A percentile compares a stretch with the other conserved stretches of the same genome.
phyloP scores from a whole-genome alignment of 805 yeast genomes.

The Lipomyces yamadae region DNA sequence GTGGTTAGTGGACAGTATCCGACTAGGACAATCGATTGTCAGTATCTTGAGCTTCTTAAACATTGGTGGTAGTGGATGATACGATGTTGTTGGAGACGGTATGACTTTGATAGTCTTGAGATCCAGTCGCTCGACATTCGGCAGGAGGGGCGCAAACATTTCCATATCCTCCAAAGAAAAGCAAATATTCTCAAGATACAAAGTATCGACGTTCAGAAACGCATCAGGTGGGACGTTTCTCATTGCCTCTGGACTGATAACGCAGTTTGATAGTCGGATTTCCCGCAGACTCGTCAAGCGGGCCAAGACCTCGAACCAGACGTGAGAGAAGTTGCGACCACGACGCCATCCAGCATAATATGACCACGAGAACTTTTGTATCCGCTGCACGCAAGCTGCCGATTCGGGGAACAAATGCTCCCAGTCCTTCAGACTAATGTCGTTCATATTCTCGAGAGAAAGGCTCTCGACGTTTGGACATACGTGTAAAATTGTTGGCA shows the following conservation, averaged over 20 bases:
- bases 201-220: constrained; percentile 17
- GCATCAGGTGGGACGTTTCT: constrained; percentile 13
- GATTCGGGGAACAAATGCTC: constrained; percentile 34
- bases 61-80: constrained; percentile 36
- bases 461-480: constrained; percentile 35
- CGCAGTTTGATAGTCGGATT: constrained; percentile 33
- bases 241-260: constrained; percentile 26
- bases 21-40: constrained; percentile 35
- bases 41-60: constrained; percentile 26
- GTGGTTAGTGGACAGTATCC: constrained; percentile 34
- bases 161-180: constrained; percentile 33
- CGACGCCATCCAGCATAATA: constrained; percentile 39
- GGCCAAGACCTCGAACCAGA: constrained; percentile 29
- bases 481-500: constrained; percentile 36
- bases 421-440: constrained; percentile 31
- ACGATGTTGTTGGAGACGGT: constrained; percentile 30
- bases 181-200: constrained; percentile 33
- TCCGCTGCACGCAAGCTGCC: constrained; percentile 24
- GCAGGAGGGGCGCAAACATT: constrained; percentile 27
- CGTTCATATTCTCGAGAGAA: constrained; percentile 34
- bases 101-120: constrained; percentile 34
- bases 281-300: constrained; percentile 25
- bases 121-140: constrained; percentile 26
- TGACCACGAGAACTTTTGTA: constrained; percentile 29
- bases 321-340: constrained; percentile 35